Evolutionary conservation across 305 asterid genomes (phyloP), one percentile per base, ranked within the genome.

Genomic region (Solanum hybrid): DNA sequence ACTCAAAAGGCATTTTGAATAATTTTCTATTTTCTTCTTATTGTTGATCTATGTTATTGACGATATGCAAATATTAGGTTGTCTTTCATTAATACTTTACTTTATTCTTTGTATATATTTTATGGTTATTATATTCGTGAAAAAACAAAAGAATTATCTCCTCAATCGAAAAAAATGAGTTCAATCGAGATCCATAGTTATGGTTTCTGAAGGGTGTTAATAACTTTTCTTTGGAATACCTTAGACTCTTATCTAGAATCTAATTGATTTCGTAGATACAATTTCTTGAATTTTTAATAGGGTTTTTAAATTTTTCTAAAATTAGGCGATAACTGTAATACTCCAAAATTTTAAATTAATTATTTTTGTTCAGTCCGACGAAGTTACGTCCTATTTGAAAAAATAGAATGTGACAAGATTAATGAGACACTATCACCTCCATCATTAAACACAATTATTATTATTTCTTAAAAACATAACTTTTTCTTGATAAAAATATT

Each of bases 1-100:
- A 57, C 6, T 20, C 24, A 6, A 57, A 57, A 2, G 67, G 67
- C 4, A 57, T 16, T 6, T 18, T 20, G n/a, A 18, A 57, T 57
- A 20, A 0, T 57, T 1, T 20, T 18, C n/a, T 7, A 57, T 1
- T 6, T 20, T 18, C 24, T 20, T 57, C 67, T 18, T 7, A 0
- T 57, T 1, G 10, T 57, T 57, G 24, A 20, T 57, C 10, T 57
- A 18, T 3, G 10, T 20, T 57, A 3, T 18, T 0, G 24, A 18
- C n/a, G 67, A 18, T 18, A 57, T 7, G n/a, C 24, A 57, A 18
- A 57, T 57, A 57, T 57, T 57, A 57, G 67, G 67, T 7, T 8
- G n/a, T 57, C 67, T 57, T 57, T 57, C 24, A 57, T 6, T 57
- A 57, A 57, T 57, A 57, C 24, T 6, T 18, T 57, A 57, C 67